These are phyloP conservation scores for Euptelea pleiosperma DNA, from an alignment of 164 flowering plant species.

Conservation along the genomic window DNA sequence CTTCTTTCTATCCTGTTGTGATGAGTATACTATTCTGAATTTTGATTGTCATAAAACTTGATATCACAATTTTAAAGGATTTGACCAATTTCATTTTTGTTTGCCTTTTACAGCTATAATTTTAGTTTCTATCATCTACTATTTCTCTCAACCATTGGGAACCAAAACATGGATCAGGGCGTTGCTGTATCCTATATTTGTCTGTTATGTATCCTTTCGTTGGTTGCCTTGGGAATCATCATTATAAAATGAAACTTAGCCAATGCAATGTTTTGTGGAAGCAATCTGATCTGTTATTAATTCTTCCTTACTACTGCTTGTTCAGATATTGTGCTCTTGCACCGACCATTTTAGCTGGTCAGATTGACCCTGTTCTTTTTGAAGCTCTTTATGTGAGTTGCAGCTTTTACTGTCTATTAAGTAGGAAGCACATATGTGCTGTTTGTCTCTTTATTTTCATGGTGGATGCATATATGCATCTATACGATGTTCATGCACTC, in stretches of 20 bases:
- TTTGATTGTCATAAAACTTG: not conserved
- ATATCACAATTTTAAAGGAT: constrained; percentile 3
- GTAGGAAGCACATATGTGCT: too few species aligned
- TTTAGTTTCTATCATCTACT: constrained; percentile 74
- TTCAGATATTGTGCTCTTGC: constrained; percentile 83
- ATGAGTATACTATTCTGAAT: not conserved
- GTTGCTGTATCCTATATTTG: constrained; percentile 65
- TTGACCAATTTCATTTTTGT: constrained; percentile 17
- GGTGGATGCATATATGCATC: not conserved
- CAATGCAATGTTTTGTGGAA: not conserved
- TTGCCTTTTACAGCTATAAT: constrained; percentile 60
- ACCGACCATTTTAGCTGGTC: constrained; percentile 83
- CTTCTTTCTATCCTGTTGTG: too few species aligned
- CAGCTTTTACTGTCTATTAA: not conserved
- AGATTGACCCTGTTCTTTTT: constrained; percentile 81
- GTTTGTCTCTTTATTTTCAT: not conserved
- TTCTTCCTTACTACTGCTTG: constrained; percentile 29
- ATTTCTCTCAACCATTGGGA: constrained; percentile 73
- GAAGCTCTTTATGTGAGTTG: constrained; percentile 90
- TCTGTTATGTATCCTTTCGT: not conserved
- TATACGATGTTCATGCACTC: not conserved
- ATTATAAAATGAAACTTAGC: not conserved
- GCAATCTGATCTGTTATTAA: not conserved
- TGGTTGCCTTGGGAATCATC: not conserved
- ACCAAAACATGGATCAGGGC: constrained; percentile 63